A percentile compares a stretch with the other conserved stretches of the same genome.
Conservation (phyloP, 2,329 filamentous ascomycete species). For the Clarireedia hainanense region DNA sequence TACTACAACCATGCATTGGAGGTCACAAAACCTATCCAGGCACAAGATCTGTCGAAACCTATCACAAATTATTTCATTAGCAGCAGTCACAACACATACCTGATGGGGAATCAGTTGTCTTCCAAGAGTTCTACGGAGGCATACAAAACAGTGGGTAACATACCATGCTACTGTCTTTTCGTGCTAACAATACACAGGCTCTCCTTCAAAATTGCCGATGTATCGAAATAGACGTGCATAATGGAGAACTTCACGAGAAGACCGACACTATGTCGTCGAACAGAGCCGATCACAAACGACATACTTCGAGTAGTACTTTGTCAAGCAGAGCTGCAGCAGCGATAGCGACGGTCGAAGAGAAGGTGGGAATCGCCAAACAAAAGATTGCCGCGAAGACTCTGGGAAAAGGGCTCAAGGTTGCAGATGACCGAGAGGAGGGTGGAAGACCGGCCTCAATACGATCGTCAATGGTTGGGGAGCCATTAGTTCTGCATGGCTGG, state of each 20-base stretch:
- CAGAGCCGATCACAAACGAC: constrained; percentile 39
- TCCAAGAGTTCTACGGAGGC: constrained; percentile 66
- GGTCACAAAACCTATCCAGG: constrained; percentile 15
- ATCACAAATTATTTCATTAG: constrained; percentile 78
- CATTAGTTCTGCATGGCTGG: constrained; percentile 77
- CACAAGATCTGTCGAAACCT: constrained; percentile 27
- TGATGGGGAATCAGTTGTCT: constrained; percentile 77
- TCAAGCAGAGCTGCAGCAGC: constrained; percentile 25
- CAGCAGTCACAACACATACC: constrained; percentile 90
- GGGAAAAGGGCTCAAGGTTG: constrained; percentile 10
- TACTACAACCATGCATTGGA: constrained; percentile 26
- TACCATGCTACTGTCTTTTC: not conserved
- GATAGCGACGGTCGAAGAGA: constrained; percentile 16
- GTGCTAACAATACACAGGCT: constrained; percentile 39
- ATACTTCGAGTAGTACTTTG: constrained; percentile 26
- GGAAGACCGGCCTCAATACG: constrained; percentile 22
- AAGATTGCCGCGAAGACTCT: constrained; percentile 14
- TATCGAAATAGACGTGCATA: constrained; percentile 94
- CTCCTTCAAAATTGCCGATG: constrained; percentile 75
- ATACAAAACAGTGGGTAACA: constrained; percentile 60
- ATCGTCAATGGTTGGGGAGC: constrained; percentile 45
- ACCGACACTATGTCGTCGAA: constrained; percentile 28
- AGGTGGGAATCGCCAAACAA: constrained; percentile 20
- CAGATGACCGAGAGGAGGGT: constrained; percentile 17
- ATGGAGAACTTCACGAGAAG: constrained; percentile 47